phyloP scores from a whole-genome alignment of 306 rosid genomes.

The Begonia peltatifolia region DNA sequence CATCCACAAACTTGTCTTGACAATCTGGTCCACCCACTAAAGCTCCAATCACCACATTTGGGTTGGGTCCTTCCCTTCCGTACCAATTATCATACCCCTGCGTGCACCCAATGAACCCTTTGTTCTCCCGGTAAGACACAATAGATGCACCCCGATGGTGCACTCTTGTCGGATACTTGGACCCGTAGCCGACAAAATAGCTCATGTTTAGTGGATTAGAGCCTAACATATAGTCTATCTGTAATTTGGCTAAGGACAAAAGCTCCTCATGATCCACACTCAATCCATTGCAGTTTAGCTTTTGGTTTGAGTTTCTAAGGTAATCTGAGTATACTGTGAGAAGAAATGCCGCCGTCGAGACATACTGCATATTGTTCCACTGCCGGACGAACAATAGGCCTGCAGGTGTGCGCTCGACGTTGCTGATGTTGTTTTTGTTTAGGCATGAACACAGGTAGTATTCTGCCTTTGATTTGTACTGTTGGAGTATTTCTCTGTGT shows the following conservation, averaged over 20 bases:
- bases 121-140: slow-evolving; percentile 55
- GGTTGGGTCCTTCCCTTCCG: slow-evolving; percentile 32
- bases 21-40: slow-evolving; percentile 91
- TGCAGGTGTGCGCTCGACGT: slow-evolving; percentile 64
- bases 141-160: slow-evolving; percentile 95
- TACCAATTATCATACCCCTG: slow-evolving; percentile 97
- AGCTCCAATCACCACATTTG: slow-evolving; percentile 76
- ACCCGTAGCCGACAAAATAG: slow-evolving; percentile 74
- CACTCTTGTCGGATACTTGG: slow-evolving; percentile 55
- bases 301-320: slow-evolving; percentile 35
- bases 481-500: slow-evolving; percentile 31
- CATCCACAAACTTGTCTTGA: slow-evolving; percentile 54
- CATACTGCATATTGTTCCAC: slow-evolving; percentile 99
- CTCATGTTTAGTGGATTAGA: slow-evolving; percentile 81
- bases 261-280: slow-evolving; percentile 28
- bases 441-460: slow-evolving; percentile 74
- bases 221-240: slow-evolving; percentile 75
- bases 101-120: slow-evolving; percentile 90
- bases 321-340: slow-evolving; percentile 61
- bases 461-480: slow-evolving; percentile 72
- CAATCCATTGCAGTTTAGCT: slow-evolving; percentile 41
- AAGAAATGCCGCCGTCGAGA: slow-evolving; percentile 72
- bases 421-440: slow-evolving; percentile 52
- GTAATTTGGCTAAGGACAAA: slow-evolving; percentile 48
- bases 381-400: slow-evolving; percentile 63